These are phyloP conservation scores for Theobroma cacao DNA, from an alignment of 345 rosid species.

Conservation along the genomic window DNA sequence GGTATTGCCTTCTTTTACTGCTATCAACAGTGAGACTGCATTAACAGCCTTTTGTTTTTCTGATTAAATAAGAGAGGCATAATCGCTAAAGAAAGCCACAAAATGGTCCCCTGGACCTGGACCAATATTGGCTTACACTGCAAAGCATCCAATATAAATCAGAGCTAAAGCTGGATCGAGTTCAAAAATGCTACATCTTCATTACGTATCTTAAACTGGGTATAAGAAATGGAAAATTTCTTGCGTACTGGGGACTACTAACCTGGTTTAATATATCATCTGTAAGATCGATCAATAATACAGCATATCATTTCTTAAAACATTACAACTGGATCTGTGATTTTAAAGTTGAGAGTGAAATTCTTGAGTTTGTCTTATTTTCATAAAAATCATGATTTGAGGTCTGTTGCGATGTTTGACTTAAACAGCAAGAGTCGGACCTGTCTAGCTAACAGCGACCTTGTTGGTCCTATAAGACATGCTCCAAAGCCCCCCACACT, in stretches of 20 bases:
- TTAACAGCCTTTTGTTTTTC: background rate
- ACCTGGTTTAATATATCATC: background rate
- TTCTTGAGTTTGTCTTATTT: background rate
- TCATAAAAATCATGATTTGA: background rate
- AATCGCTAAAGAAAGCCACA: background rate
- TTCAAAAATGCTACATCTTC: background rate
- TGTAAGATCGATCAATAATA: background rate
- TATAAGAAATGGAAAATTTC: background rate
- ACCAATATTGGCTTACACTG: background rate
- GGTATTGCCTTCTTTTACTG: background rate
- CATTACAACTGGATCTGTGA: background rate
- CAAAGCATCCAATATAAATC: background rate
- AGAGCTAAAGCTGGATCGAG: background rate
- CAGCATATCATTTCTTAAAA: background rate
- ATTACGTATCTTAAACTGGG: background rate
- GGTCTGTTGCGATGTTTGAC: background rate
- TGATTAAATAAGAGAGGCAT: background rate
- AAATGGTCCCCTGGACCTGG: background rate
- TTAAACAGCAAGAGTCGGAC: background rate
- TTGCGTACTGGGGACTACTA: background rate
- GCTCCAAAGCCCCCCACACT: background rate
- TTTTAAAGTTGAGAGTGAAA: background rate
- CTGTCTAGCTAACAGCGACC: background rate
- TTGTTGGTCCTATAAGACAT: slow-evolving; percentile 3
- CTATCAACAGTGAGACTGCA: background rate